phyloP scores from a whole-genome alignment of 192 early-diverging fungal species.

The Phlyctochytrium bullatum region DNA sequence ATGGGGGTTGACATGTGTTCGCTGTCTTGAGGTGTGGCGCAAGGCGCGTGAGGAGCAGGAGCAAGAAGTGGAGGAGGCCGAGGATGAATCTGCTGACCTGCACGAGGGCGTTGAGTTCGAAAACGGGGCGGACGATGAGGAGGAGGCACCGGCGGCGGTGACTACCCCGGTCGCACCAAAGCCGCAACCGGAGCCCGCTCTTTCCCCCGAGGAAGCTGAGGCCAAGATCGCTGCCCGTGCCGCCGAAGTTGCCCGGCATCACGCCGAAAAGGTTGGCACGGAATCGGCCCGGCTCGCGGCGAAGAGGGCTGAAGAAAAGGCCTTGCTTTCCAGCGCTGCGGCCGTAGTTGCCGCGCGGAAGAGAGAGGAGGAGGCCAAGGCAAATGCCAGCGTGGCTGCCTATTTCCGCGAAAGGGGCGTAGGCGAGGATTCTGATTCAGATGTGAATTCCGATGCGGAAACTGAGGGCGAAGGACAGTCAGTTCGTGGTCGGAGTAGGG shows the following conservation, averaged over 20 bases:
- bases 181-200: not conserved
- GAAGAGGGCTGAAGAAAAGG: not conserved
- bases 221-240: not conserved
- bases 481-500: too few relatives aligned
- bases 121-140: not conserved
- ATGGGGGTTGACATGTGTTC: not conserved
- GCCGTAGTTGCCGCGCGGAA: not conserved
- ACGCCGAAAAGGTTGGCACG: not conserved
- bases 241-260: not conserved
- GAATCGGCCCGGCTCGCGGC: not conserved
- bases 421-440: not conserved
- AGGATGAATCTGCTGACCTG: not conserved
- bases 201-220: not conserved
- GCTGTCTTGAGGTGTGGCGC: not conserved
- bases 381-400: not conserved
- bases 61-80: not conserved
- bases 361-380: not conserved
- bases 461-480: not conserved
- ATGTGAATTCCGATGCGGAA: not conserved
- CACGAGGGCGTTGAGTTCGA: not conserved
- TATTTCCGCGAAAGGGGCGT: not conserved
- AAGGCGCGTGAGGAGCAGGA: not conserved
- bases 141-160: not conserved
- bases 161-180: not conserved
- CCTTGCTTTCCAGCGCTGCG: not conserved